These are phyloP conservation scores for Pseudonitzschia delicatissima DNA, from an alignment of 108 stramenopile species.

Conservation along the genomic window DNA sequence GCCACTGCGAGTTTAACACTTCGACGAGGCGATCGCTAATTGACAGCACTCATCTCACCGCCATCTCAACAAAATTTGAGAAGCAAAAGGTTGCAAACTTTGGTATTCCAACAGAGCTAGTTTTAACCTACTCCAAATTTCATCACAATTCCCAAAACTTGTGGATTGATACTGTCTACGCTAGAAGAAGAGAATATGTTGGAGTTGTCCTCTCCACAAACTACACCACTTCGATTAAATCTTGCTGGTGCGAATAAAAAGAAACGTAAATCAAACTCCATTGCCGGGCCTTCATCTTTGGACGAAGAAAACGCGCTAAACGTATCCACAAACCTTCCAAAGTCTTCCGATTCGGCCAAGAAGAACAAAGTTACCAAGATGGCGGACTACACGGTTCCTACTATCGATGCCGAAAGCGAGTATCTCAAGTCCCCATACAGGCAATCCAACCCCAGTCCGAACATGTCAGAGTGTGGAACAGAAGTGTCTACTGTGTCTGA, in stretches of 20 bases:
- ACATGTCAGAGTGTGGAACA: slow-evolving; percentile 26
- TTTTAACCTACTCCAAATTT: too few relatives aligned
- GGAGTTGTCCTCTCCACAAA: background rate
- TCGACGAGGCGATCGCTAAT: too few relatives aligned
- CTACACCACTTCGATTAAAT: background rate
- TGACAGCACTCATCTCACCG: too few relatives aligned
- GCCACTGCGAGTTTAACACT: too few relatives aligned
- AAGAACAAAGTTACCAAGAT: background rate
- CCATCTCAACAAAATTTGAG: too few relatives aligned
- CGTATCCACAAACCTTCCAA: background rate
- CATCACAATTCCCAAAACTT: too few relatives aligned
- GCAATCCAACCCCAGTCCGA: background rate
- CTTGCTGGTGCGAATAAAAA: slow-evolving; percentile 11
- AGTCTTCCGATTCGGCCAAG: background rate
- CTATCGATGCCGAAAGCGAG: background rate
- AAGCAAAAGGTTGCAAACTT: too few relatives aligned
- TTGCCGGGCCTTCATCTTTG: slow-evolving; percentile 1
- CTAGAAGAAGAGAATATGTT: slow-evolving; percentile 11
- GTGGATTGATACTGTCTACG: too few relatives aligned
- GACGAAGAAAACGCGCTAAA: slow-evolving; percentile 8
- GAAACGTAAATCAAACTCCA: slow-evolving; percentile 9
- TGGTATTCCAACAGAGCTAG: too few relatives aligned
- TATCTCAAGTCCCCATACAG: background rate
- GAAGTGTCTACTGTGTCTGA: slow-evolving; percentile 39
- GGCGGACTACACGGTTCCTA: background rate